Evolutionary conservation across 1,139 yeast species (phyloP), one percentile per base, ranked within the genome.

Genomic region (Blastobotrys serpentis): DNA sequence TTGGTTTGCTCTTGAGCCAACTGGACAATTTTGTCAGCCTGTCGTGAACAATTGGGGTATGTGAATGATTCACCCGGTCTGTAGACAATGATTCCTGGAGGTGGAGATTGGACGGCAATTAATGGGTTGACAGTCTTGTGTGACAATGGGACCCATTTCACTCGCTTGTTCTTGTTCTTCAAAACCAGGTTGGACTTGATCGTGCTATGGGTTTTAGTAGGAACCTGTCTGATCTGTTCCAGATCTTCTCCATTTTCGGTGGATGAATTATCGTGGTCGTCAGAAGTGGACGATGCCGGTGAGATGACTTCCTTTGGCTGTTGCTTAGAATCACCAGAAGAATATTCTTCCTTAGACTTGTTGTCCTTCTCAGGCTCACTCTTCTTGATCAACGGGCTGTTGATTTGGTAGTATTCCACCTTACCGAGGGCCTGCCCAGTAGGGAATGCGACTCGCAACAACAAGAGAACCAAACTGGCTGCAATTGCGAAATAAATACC

Each of bases 401-500:
- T 70, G 42, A 67, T 62, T 22, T 59, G 64, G 44, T 62, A 52
- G 52, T 59, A 61, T 55, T 64, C 64, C 53, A 88, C 78, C 59
- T 84, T 76, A 48, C 97, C 98, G 64, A 90, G 74, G 69, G 89
- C 88, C 50, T 79, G 76, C 53, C 96, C 96, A 49, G 77, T 75
- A 41, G 97, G 95, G 69, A 79, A 81, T 16, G 95, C 88, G 52
- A 86, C 68, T 60, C 89, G 79, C 70, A 86, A 78, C 50, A 90
- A 71, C 54, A 89, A 70, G 36, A 81, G 75, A 17, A 89, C 96
- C 56, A 77, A 78, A 40, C 96, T 86, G 48, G 96, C 92, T 63
- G 85, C 83, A 57, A 88, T 78, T 40, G 96, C 90, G 68, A 88
- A 89, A 70, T 90, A 90, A 58, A 90, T 85, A 69, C 96, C 97